Evolutionary conservation across 2,329 filamentous ascomycete genomes (phyloP), one percentile per base, ranked within the genome.

Genomic region (Xylaria multiplex): DNA sequence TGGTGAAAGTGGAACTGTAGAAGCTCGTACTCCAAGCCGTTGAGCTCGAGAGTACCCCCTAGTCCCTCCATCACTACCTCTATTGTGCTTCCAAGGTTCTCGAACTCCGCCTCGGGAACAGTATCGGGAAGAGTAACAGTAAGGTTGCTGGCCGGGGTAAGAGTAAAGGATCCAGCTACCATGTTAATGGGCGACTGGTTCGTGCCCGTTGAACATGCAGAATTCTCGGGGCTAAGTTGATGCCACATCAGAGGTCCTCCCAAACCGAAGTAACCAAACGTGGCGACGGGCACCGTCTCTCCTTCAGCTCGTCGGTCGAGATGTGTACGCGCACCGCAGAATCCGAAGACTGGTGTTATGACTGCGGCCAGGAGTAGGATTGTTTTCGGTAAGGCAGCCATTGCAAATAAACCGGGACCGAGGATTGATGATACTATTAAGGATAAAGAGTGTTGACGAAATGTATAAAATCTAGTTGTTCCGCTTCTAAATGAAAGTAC

Each of bases 161-260:
- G 58, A 30, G 72, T 74, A 64, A 80, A 81, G 35, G 73, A 70
- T n/a, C 74, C 79, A 3, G 70, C 71, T 6, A 75, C 75, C 80
- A 82, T 81, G 75, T 88, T 83, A 77, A 90, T 88, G 45, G 87
- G 87, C 0, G 86, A 88, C 75, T 89, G 87, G 37, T 79, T 79
- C 24, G 73, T 81, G 43, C 87, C 86, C 1, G 78, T 79, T 42
- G 82, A 82, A 75, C 87, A 90, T 13, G 77, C 75, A 16, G 74
- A 75, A 74, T 88, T 87, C 52, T 77, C 79, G 19, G 73, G 58
- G 60, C 77, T 73, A 6, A 80, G 69, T 13, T 74, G 70, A 42
- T 74, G 71, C 79, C 79, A 80, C 59, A 79, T 75, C 30, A 75
- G 37, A 7, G 79, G 79, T 6, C 78, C 75, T 64, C 62, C 65